A percentile compares a stretch with the other conserved stretches of the same genome.
Conservation (phyloP, 2,329 filamentous ascomycete species). For the Pyrenochaeta sp. region DNA sequence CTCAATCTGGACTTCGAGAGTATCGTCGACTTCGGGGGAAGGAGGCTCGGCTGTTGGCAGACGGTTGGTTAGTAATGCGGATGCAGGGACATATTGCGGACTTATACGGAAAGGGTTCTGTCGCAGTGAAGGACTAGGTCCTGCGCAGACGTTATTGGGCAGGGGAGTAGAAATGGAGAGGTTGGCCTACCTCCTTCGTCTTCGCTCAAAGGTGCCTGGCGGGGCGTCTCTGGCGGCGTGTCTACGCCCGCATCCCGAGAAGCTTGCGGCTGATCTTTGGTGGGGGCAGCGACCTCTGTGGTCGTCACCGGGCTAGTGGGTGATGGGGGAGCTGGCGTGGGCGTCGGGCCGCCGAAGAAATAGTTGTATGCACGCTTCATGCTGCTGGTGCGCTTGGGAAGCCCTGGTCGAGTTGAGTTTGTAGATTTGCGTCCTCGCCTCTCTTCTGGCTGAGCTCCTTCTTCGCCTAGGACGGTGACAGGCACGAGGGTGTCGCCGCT, state of each 20-base stretch:
- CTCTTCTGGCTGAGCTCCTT: conserved; percentile 34
- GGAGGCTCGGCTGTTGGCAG: conserved; percentile 31
- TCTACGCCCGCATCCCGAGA: conserved; percentile 36
- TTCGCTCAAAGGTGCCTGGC: conserved; percentile 24
- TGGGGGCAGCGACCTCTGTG: conserved; percentile 27
- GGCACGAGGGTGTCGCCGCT: conserved; percentile 36
- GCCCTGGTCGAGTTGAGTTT: conserved; percentile 37
- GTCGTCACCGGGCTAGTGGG: conserved; percentile 39
- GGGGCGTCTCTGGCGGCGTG: conserved; percentile 44
- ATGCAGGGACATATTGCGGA: conserved; percentile 22
- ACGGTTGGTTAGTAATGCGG: conserved; percentile 28
- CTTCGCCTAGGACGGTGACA: conserved; percentile 37
- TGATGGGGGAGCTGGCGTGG: conserved; percentile 30
- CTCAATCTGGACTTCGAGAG: conserved; percentile 38
- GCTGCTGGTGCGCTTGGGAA: conserved; percentile 47
- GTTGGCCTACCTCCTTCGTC: conserved; percentile 25
- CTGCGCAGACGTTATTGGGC: conserved; percentile 34
- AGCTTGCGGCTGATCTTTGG: conserved; percentile 24
- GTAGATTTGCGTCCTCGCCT: conserved; percentile 44
- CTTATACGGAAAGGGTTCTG: conserved; percentile 26
- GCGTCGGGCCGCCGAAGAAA: conserved; percentile 43
- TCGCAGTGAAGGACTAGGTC: conserved; percentile 21
- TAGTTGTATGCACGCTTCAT: conserved; percentile 52
- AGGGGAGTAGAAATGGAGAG: conserved; percentile 21
- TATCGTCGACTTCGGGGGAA: conserved; percentile 38